Evolutionary conservation across 2,329 filamentous ascomycete genomes (phyloP).

Genomic region (Penicillium sp.): DNA sequence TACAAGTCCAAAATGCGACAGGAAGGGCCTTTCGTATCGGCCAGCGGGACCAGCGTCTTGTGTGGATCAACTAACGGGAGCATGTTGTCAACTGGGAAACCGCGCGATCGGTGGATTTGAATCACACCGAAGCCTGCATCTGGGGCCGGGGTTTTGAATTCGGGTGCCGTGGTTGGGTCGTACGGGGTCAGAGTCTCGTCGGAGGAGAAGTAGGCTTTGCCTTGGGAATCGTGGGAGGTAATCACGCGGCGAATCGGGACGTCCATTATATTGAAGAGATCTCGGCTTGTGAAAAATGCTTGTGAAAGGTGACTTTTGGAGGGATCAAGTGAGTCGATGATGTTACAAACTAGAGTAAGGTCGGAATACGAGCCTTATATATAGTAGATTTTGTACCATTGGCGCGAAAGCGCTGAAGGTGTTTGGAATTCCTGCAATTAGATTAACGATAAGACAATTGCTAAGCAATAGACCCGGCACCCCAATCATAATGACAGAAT

Average conservation of each 20-base stretch:
- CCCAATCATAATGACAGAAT: not conserved
- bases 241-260: constrained; percentile 23
- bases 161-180: constrained; percentile 24
- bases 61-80: constrained; percentile 19
- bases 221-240: constrained; percentile 21
- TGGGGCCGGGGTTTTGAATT: constrained; percentile 17
- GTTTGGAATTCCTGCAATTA: not conserved
- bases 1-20: constrained; percentile 21
- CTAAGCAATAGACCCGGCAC: not conserved
- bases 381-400: not conserved
- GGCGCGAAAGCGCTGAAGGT: not conserved
- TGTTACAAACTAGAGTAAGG: too few relatives aligned
- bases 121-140: constrained; percentile 25
- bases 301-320: too few relatives aligned
- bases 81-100: constrained; percentile 26
- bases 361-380: not conserved
- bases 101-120: constrained; percentile 28
- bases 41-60: constrained; percentile 22
- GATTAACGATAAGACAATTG: not conserved
- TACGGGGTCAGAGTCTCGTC: constrained; percentile 27
- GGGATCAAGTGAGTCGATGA: too few relatives aligned
- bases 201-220: constrained; percentile 27
- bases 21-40: constrained; percentile 24
- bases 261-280: constrained; percentile 5
- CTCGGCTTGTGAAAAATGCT: not conserved